These are phyloP conservation scores for Lipomyces sp. DNA, from an alignment of 805 yeast species.

Conservation along the genomic window DNA sequence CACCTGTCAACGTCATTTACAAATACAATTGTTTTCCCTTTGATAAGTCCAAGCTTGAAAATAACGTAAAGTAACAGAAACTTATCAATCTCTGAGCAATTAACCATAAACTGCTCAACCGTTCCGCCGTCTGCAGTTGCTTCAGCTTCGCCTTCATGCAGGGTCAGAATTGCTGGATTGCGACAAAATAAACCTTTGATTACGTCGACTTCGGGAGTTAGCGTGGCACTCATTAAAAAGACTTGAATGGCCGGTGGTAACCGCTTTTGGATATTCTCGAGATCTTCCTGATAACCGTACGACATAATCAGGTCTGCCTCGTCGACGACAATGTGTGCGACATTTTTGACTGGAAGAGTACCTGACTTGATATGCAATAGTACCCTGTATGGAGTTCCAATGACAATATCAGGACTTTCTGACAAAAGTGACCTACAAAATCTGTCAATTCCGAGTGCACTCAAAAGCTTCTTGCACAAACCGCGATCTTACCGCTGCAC, in stretches of 20 bases:
- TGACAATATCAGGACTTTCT: constrained; percentile 77
- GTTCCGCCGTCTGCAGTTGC: constrained; percentile 53
- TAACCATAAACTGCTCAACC: constrained; percentile 83
- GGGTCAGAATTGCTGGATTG: constrained; percentile 58
- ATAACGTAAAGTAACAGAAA: constrained; percentile 89
- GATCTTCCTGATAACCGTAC: constrained; percentile 89
- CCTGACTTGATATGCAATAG: constrained; percentile 53
- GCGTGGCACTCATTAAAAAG: constrained; percentile 94
- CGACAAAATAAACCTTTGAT: constrained; percentile 80
- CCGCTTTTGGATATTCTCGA: constrained; percentile 63
- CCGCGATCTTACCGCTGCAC: constrained; percentile 53
- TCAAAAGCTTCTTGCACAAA: background rate
- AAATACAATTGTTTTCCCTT: constrained; percentile 88
- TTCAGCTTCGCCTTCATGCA: constrained; percentile 68
- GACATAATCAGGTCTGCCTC: constrained; percentile 91
- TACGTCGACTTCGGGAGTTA: constrained; percentile 80
- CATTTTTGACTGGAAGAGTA: constrained; percentile 55
- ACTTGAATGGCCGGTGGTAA: constrained; percentile 85
- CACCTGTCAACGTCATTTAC: constrained; percentile 96
- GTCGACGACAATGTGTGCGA: constrained; percentile 81
- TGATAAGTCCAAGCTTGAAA: constrained; percentile 81
- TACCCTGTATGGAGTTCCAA: constrained; percentile 86
- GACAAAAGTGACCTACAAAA: constrained; percentile 60
- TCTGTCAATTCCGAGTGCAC: background rate
- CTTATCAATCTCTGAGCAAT: constrained; percentile 86